phyloP scores from a whole-genome alignment of 169 alveolate genomes.

The Eimeria tenella region DNA sequence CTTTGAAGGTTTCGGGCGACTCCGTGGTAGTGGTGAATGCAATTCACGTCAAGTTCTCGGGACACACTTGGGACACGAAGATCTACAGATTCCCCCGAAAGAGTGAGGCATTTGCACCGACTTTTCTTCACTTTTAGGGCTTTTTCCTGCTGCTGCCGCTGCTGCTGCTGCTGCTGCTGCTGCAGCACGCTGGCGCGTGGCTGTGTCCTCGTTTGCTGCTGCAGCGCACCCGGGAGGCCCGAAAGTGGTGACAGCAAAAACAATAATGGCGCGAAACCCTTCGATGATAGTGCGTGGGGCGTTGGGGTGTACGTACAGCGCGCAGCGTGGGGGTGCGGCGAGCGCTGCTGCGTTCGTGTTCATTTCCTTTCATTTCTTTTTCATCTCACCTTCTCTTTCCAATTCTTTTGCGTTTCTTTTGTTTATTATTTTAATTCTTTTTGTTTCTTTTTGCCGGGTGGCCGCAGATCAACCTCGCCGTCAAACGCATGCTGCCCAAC shows the following conservation, averaged over 20 bases:
- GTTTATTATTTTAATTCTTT: background rate
- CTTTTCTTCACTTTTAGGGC: background rate
- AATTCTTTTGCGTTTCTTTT: background rate
- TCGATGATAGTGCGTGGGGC: constrained; percentile 88
- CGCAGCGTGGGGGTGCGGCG: background rate
- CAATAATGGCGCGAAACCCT: constrained; percentile 93
- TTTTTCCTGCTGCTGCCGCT: background rate
- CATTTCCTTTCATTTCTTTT: too few relatives aligned
- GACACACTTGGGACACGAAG: constrained; percentile 95
- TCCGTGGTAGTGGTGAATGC: constrained; percentile 94
- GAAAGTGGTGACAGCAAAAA: constrained; percentile 92
- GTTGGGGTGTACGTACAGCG: background rate
- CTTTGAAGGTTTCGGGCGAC: constrained; percentile 84
- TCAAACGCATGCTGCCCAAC: constrained; percentile 92
- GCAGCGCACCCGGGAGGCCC: constrained; percentile 91
- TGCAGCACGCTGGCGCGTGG: too few relatives aligned
- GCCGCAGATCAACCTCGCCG: constrained; percentile 88
- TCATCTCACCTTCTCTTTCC: too few relatives aligned
- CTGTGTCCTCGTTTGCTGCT: background rate
- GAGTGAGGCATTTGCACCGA: constrained; percentile 76
- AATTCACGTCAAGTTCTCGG: constrained; percentile 89
- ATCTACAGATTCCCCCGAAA: constrained; percentile 90
- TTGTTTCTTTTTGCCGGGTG: background rate
- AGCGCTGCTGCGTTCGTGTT: too few relatives aligned
- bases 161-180: too few relatives aligned